Conservation (phyloP, 805 yeast genomes). For the Ogataea pini region DNA sequence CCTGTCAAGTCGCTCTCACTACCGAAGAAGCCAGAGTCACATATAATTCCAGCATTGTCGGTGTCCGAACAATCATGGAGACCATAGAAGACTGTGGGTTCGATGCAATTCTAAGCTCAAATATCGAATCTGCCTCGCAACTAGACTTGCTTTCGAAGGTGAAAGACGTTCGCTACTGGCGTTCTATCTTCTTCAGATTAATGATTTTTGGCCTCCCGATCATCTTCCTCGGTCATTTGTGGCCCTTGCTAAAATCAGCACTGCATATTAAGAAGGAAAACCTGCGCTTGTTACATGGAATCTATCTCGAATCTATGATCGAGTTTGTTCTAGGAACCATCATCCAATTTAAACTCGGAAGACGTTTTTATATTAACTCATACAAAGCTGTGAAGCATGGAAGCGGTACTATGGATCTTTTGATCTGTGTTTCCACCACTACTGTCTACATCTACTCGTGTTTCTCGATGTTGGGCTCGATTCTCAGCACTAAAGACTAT, state of each 20-base stretch:
- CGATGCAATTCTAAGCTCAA: slow-evolving; percentile 48
- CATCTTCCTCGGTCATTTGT: slow-evolving; percentile 48
- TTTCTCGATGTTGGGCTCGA: slow-evolving; percentile 53
- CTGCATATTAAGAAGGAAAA: slow-evolving; percentile 14
- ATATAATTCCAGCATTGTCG: slow-evolving; percentile 53
- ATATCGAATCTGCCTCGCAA: slow-evolving; percentile 66
- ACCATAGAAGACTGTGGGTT: slow-evolving; percentile 53
- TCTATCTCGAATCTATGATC: slow-evolving; percentile 62
- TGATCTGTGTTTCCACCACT: slow-evolving; percentile 79
- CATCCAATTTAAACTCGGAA: slow-evolving; percentile 68
- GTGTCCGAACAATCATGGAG: slow-evolving; percentile 64
- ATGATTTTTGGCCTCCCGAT: slow-evolving; percentile 65
- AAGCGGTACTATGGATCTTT: slow-evolving; percentile 88
- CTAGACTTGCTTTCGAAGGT: slow-evolving; percentile 64
- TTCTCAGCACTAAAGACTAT: slow-evolving; percentile 41
- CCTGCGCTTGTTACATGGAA: slow-evolving; percentile 47
- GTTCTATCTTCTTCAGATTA: slow-evolving; percentile 51
- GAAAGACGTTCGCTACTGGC: slow-evolving; percentile 77
- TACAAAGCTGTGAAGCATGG: slow-evolving; percentile 64
- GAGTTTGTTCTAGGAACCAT: slow-evolving; percentile 58
- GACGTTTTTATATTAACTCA: slow-evolving; percentile 64
- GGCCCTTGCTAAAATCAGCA: slow-evolving; percentile 40
- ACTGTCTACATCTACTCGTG: slow-evolving; percentile 77
- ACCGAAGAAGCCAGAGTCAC: slow-evolving; percentile 55
- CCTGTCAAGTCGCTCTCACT: slow-evolving; percentile 50